phyloP scores from a whole-genome alignment of 1,284 basidiomycete genomes.

The Tylopilus sp. region DNA sequence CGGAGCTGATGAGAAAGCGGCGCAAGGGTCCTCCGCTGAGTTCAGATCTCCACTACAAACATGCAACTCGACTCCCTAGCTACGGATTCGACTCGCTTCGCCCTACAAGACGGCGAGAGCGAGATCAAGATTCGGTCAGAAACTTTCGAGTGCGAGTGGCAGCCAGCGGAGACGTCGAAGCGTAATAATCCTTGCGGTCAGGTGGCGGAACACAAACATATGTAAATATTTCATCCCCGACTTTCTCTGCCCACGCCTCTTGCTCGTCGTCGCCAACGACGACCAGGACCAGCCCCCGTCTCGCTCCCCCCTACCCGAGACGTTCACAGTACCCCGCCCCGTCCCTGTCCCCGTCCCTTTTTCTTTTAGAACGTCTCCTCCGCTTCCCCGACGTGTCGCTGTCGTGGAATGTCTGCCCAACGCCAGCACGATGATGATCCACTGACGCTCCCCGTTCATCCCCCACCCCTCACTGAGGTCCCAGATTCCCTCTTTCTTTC shows the following conservation, averaged over 20 bases:
- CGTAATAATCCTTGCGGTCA: background rate
- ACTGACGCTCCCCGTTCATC: background rate
- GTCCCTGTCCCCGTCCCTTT: background rate
- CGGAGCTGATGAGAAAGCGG: conserved; percentile 4
- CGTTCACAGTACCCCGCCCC: background rate
- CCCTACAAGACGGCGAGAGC: conserved; percentile 3
- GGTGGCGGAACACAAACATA: conserved; percentile 26
- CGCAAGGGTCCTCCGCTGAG: conserved; percentile 25
- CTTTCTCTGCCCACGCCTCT: conserved; percentile 34
- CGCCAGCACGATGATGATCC: conserved; percentile 21
- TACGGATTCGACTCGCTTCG: background rate
- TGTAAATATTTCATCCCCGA: conserved; percentile 22
- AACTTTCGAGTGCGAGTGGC: background rate
- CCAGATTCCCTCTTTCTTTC: conserved; percentile 5
- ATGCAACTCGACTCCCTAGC: conserved; percentile 4
- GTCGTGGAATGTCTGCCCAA: conserved; percentile 28
- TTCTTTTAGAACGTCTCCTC: background rate
- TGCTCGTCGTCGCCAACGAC: conserved; percentile 34
- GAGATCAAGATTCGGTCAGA: background rate
- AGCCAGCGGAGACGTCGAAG: background rate
- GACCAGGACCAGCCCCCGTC: conserved; percentile 26
- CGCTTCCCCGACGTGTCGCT: conserved; percentile 9
- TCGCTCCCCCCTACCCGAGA: background rate
- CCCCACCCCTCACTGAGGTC: conserved; percentile 11
- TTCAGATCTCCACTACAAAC: conserved; percentile 22